Percentiles rank a stretch among this genome's conserved stretches.
Conservation (phyloP, 1,284 basidiomycete genomes). For the Sparassis latifolia region DNA sequence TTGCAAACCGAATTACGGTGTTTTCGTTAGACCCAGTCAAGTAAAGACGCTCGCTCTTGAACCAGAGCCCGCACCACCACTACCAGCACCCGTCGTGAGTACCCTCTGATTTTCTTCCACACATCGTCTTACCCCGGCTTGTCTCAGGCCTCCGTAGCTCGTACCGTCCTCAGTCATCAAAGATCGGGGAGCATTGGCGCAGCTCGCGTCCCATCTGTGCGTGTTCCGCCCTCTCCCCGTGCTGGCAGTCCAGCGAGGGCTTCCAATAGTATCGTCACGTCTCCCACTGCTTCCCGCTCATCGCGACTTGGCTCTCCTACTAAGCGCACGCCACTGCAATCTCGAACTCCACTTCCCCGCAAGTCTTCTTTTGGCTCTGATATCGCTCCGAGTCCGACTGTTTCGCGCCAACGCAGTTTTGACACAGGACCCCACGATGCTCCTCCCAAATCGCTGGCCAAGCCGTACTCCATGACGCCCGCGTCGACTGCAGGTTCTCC, state of each 20-base stretch:
- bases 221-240: constrained; percentile 34
- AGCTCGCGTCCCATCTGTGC: constrained; percentile 29
- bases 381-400: constrained; percentile 16
- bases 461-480: constrained; percentile 8
- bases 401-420: constrained; percentile 17
- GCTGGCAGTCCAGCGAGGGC: constrained; percentile 36
- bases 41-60: constrained; percentile 60
- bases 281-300: constrained; percentile 6
- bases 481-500: constrained; percentile 6
- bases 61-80: constrained; percentile 30
- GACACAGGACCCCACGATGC: constrained; percentile 16
- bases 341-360: constrained; percentile 26
- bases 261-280: constrained; percentile 8
- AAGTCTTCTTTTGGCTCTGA: constrained; percentile 19
- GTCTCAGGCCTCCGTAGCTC: constrained; percentile 16
- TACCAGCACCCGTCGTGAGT: constrained; percentile 17
- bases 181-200: constrained; percentile 33
- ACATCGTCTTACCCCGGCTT: not conserved
- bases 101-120: not conserved
- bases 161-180: constrained; percentile 29
- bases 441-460: constrained; percentile 12
- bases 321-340: constrained; percentile 34
- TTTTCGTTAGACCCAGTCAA: constrained; percentile 89
- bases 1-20: constrained; percentile 73
- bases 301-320: constrained; percentile 30